Base-by-base conservation (phyloP, 495 filamentous ascomycete genomes). In the Podospora pseudoanserina region DNA sequence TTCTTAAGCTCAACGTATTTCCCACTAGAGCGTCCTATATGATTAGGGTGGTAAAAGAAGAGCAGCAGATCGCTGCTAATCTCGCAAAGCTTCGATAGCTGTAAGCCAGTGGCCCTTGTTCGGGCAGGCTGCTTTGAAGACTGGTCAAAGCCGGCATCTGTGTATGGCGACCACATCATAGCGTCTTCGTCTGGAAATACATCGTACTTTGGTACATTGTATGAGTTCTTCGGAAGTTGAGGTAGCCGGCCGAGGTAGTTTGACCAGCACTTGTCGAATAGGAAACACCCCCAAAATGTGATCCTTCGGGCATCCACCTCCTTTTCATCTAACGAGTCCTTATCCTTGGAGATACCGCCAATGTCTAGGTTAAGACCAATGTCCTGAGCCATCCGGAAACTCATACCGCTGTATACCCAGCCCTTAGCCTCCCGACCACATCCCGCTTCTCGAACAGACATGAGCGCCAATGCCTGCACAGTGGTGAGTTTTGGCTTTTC, bases 251-350 rank as follows among this genome's bases (percentile, higher is more conserved):
- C 95, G 32, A 98, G 88, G 71, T 99, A 99, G 78, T 97, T 98
- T 28, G 93, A 97, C 96, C 96, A 98, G 79, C 92, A 96, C 87
- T 97, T 97, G 80, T 99, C 95, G 75, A 99, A 96, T 27, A 97
- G 80, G 79, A 95, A 98, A 75, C 93, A 97, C n/a, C 95, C 95
- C 95, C 95, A 99, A 72, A 97, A 97, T 0, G 95, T 98, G 39
- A 98, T 89, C 39, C 92, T 83, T 56, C 95, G 84, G 9, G 92
- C 93, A 80, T 99, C 95, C 54, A 92, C 84, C 75, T 97, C 96
- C 60, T 91, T 85, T 61, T 97, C 94, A 62, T 86, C 88, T 26
- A 94, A 84, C 44, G 82, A 85, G 44, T 83, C 78, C 53, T 84
- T 84, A 34, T 86, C 83, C 65, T 78, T 79, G 3, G 77, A 81